Evolutionary conservation across 768 basidiomycete species (phyloP).

Genomic region (Panaeolus cyanescens): DNA sequence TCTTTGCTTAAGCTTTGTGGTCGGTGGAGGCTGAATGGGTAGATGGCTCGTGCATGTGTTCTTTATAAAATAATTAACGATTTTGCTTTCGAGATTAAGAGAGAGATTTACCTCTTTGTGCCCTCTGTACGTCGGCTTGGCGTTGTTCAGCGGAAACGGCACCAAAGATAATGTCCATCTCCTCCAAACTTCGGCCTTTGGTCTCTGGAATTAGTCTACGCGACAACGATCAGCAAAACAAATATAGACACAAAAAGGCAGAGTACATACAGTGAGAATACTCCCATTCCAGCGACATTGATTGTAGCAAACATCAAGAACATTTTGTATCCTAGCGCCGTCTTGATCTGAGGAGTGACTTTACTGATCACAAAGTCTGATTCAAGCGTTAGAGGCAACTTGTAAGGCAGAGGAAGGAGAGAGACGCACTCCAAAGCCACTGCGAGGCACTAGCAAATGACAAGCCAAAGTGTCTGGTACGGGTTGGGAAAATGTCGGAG

Average conservation of each 20-base stretch:
- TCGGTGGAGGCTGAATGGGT: neutral
- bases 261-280: constrained; percentile 59
- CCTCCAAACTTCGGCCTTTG: constrained; percentile 56
- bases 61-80: neutral
- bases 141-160: constrained; percentile 56
- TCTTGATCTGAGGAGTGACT: constrained; percentile 65
- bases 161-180: constrained; percentile 59
- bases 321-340: constrained; percentile 68
- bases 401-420: too few species aligned
- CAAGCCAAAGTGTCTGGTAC: constrained; percentile 81
- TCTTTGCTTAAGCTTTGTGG: neutral
- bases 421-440: constrained; percentile 74
- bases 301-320: constrained; percentile 79
- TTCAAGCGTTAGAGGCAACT: neutral
- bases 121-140: constrained; percentile 49
- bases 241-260: neutral
- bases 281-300: constrained; percentile 70
- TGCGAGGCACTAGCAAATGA: constrained; percentile 76
- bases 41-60: neutral
- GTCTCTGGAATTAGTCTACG: constrained; percentile 61
- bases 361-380: constrained; percentile 74
- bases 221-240: neutral
- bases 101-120: constrained; percentile 34
- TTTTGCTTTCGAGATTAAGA: neutral
- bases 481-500: constrained; percentile 85